phyloP scores from a whole-genome alignment of 106 monocot genomes.

The Platanthera guangdongensis region DNA sequence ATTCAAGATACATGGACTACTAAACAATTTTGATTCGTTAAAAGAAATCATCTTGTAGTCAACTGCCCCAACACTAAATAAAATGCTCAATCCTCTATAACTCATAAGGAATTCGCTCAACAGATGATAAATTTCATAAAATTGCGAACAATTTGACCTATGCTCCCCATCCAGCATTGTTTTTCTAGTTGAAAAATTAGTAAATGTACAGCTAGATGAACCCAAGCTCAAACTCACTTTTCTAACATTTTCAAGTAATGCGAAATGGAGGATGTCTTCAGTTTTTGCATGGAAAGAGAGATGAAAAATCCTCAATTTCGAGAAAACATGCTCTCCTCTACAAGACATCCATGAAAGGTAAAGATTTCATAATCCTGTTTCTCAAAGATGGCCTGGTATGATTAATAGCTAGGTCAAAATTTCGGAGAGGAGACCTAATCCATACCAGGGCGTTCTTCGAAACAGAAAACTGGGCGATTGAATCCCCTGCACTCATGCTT shows the following conservation, averaged over 20 bases:
- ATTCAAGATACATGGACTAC: not conserved
- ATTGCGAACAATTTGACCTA: not conserved
- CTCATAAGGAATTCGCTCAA: not conserved
- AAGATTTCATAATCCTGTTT: not conserved
- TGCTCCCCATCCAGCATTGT: not conserved
- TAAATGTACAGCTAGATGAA: not conserved
- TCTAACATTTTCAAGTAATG: not conserved
- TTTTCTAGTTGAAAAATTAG: not conserved
- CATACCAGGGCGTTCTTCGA: constrained; percentile 40
- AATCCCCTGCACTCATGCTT: constrained; percentile 30
- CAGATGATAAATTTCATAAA: not conserved
- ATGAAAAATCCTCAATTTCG: not conserved
- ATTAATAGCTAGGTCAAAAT: not conserved
- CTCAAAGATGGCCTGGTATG: not conserved
- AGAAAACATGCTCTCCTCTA: not conserved
- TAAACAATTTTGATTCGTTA: not conserved
- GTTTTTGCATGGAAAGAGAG: not conserved
- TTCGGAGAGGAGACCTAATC: not conserved
- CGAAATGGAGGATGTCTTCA: not conserved
- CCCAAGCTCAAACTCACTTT: not conserved
- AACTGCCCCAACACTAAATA: not conserved
- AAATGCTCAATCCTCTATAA: not conserved
- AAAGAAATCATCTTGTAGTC: not conserved
- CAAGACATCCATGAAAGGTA: not conserved
- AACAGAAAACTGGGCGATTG: constrained; percentile 60